phyloP scores from a whole-genome alignment of 371 early-diverging fungal species.

The Syncephalastrum sp. region DNA sequence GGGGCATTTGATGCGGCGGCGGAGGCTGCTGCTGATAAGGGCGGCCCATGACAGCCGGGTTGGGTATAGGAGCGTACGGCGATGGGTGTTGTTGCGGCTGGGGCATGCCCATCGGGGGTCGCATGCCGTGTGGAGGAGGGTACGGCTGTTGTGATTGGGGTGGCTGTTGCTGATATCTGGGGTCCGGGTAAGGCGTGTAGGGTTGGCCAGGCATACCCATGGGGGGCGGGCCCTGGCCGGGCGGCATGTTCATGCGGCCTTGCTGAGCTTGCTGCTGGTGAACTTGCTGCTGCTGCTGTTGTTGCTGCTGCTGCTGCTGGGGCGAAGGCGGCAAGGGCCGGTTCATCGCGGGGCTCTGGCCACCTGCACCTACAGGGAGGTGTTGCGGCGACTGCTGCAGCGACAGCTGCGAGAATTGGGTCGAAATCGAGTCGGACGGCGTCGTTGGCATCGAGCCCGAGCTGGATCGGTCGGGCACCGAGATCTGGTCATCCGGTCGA shows the following conservation, averaged over 20 bases:
- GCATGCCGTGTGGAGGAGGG: constrained; percentile 14
- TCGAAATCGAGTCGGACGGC: constrained; percentile 7
- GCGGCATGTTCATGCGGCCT: constrained; percentile 10
- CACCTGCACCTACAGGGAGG: constrained; percentile 11
- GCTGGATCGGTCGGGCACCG: constrained; percentile 15
- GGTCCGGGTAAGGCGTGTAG: constrained; percentile 6
- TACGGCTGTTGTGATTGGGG: constrained; percentile 24
- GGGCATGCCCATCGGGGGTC: constrained; percentile 9
- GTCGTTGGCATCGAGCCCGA: constrained; percentile 10
- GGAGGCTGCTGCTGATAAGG: constrained; percentile 6
- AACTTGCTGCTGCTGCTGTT: too few species aligned
- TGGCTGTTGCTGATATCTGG: constrained; percentile 11
- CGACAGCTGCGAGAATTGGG: constrained; percentile 17
- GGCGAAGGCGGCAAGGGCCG: constrained; percentile 6
- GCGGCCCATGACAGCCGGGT: constrained; percentile 17
- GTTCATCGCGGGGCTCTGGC: constrained; percentile 15
- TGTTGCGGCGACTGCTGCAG: constrained; percentile 13
- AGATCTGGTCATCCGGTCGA: constrained; percentile 11
- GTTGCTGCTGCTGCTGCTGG: constrained; percentile 2
- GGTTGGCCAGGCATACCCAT: constrained; percentile 1
- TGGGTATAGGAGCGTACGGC: constrained; percentile 23
- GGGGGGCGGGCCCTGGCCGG: constrained; percentile 2
- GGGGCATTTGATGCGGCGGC: constrained; percentile 7
- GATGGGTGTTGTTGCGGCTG: constrained; percentile 9
- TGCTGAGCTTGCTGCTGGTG: neutral